phyloP scores from a whole-genome alignment of 352 stramenopile species.

The Phytophthora meadii region DNA sequence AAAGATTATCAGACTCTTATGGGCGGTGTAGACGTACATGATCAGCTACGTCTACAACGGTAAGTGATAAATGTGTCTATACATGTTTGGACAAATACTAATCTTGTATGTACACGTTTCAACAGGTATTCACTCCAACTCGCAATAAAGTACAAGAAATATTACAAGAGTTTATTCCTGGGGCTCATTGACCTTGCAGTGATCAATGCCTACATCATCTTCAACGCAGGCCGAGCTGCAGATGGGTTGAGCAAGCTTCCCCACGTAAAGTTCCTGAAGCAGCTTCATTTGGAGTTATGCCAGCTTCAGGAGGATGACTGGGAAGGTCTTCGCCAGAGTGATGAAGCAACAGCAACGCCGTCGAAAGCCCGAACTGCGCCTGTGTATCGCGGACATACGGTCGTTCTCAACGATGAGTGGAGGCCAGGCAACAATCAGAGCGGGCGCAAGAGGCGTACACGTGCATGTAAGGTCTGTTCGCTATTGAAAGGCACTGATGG shows the following conservation, averaged over 20 bases:
- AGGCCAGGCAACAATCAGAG: background rate
- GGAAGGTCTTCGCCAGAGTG: background rate
- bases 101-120: too few relatives aligned
- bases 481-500: background rate
- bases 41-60: too few relatives aligned
- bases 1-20: too few relatives aligned
- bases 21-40: too few relatives aligned
- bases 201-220: background rate
- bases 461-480: background rate
- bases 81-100: too few relatives aligned
- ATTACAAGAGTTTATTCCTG: background rate
- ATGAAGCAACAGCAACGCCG: background rate
- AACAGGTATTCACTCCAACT: too few relatives aligned
- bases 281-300: background rate
- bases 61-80: too few relatives aligned
- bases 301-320: background rate
- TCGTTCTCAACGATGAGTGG: background rate
- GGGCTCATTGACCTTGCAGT: background rate
- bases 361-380: background rate
- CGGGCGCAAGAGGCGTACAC: background rate
- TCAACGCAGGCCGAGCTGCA: background rate
- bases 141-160: constrained; percentile 1
- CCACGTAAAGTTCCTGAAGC: constrained; percentile 4
- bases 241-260: background rate
- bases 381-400: too few relatives aligned